phyloP scores from a whole-genome alignment of 2,329 filamentous ascomycete genomes.

The Biscogniauxia marginata region DNA sequence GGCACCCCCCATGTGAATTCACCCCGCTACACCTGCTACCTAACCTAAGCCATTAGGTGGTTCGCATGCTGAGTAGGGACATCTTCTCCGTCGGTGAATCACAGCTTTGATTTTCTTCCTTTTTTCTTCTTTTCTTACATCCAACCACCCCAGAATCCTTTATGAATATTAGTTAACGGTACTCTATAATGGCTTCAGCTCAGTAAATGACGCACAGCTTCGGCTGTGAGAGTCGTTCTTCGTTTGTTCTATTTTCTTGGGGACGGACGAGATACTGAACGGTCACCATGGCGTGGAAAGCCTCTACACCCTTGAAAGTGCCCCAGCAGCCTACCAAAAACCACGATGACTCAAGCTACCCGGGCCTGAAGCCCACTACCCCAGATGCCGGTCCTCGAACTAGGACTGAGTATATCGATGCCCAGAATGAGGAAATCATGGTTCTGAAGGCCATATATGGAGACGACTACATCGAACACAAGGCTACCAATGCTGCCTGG shows the following conservation, averaged over 20 bases:
- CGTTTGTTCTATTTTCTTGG: slow-evolving; percentile 16
- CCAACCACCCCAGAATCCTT: slow-evolving; percentile 7
- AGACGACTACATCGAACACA: slow-evolving; percentile 79
- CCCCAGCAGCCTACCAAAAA: slow-evolving; percentile 41
- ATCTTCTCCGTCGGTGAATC: slow-evolving; percentile 8
- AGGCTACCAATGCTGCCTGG: slow-evolving; percentile 74
- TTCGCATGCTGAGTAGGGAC: neutral
- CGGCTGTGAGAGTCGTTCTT: slow-evolving; percentile 49
- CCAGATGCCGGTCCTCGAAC: slow-evolving; percentile 45
- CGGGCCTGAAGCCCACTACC: slow-evolving; percentile 47
- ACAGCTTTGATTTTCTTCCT: slow-evolving; percentile 5
- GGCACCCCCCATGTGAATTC: slow-evolving; percentile 9
- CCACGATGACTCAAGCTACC: slow-evolving; percentile 50
- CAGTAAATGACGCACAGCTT: slow-evolving; percentile 50
- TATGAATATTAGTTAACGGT: slow-evolving; percentile 3
- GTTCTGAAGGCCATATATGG: slow-evolving; percentile 85
- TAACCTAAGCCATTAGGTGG: neutral
- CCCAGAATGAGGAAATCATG: slow-evolving; percentile 84
- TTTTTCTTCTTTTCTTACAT: neutral
- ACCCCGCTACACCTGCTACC: slow-evolving; percentile 7
- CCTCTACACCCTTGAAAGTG: slow-evolving; percentile 48
- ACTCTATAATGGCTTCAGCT: slow-evolving; percentile 43
- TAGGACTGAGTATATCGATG: slow-evolving; percentile 72
- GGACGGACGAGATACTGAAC: slow-evolving; percentile 26
- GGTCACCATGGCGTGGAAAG: slow-evolving; percentile 52